Base-by-base conservation (phyloP, 768 basidiomycete species). In the Naganishia friedmannii region DNA sequence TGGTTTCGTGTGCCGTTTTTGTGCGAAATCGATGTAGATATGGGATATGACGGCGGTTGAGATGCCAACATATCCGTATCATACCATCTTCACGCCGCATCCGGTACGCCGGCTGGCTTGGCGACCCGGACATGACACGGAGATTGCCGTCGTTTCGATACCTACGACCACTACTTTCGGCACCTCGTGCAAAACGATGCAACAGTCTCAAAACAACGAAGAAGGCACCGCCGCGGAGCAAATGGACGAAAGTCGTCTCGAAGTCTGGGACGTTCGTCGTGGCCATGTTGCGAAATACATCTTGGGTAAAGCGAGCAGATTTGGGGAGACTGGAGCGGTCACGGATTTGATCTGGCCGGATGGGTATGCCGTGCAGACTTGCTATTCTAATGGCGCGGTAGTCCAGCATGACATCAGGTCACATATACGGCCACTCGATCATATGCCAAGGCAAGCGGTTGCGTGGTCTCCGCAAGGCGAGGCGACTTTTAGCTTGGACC, bases 241-340 rank as follows among this genome's bases (percentile, higher is more conserved):
- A 17, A 45, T 46, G 37, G 67, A 68, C 19, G 78, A 80, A 28
- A 73, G 74, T 23, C 77, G 77, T 56, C 66, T 80, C n/a, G 79
- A 80, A 51, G 73, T 80, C 21, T 80, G 79, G 79, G 78, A 80
- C 53, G 78, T 80, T 3, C 65, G 79, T 8, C 68, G 79, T 31
- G 77, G 78, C 31, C 72, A 78, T 54, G 68, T 80, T 23, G 73
- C 76, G 26, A 80, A 80, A 55, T 80, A 80, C 39, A 68, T 73
- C 7, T 45, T 80, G 12, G 75, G 71, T 21, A 63, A 67, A 54
- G 66, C 70, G 19, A 57, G 31, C n/a, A 42, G 68, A 15, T 58
- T 58, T 46, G 60, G 58, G 15, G 69, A 65, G 54, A 60, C 71
- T 32, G 68, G 68, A 39, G 56, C 65, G 13, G 74, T 77, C 0